Conservation (phyloP, 371 early-diverging fungal species). For the Lichtheimia hyalospora region DNA sequence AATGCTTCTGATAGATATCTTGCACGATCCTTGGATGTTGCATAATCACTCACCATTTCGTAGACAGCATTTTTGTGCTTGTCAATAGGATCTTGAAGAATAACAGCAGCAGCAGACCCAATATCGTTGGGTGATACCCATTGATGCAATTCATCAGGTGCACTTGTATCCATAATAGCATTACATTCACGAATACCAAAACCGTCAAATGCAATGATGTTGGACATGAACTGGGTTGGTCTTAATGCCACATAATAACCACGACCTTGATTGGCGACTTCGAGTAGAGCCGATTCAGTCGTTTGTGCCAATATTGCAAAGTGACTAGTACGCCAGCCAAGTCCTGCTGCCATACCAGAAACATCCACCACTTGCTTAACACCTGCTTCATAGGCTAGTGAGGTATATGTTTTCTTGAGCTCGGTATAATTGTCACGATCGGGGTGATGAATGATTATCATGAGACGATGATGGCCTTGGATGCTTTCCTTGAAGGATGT, state of each 20-base stretch:
- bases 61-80: constrained; percentile 19
- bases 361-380: constrained; percentile 36
- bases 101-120: constrained; percentile 11
- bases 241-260: constrained; percentile 11
- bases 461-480: constrained; percentile 28
- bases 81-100: constrained; percentile 16
- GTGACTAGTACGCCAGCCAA: constrained; percentile 19
- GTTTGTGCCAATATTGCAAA: constrained; percentile 20
- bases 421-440: background rate
- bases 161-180: background rate
- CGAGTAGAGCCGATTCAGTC: constrained; percentile 23
- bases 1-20: constrained; percentile 3
- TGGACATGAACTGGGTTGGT: constrained; percentile 18
- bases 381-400: constrained; percentile 27
- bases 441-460: constrained; percentile 13
- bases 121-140: constrained; percentile 20
- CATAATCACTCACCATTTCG: constrained; percentile 9
- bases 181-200: background rate
- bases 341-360: constrained; percentile 19
- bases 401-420: background rate
- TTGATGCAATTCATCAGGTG: constrained; percentile 1
- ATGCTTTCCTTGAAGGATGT: constrained; percentile 19
- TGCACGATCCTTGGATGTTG: constrained; percentile 11
- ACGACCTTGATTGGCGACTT: constrained; percentile 14
- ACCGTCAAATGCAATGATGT: constrained; percentile 6